Conservation (phyloP, 1,284 basidiomycete species). For the Cutaneotrichosporon mucoides region DNA sequence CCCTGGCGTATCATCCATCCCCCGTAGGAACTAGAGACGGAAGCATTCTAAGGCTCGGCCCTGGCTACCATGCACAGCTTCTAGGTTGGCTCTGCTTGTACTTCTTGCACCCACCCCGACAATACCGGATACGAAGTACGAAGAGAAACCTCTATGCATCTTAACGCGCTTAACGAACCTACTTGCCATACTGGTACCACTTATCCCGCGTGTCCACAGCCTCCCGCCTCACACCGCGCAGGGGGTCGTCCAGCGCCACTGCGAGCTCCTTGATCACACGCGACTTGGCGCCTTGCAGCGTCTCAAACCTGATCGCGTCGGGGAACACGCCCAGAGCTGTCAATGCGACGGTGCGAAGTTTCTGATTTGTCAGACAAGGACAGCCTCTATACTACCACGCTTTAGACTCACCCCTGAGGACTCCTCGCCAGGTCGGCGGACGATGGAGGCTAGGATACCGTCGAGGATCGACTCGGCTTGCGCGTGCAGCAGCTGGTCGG, state of each 20-base stretch:
- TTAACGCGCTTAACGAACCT: not conserved
- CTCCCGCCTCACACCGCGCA: conserved; percentile 70
- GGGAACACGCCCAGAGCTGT: conserved; percentile 69
- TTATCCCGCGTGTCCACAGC: conserved; percentile 73
- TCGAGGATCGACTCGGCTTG: conserved; percentile 67
- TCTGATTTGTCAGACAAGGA: conserved; percentile 6
- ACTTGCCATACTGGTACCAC: conserved; percentile 42
- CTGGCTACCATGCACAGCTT: too few relatives aligned
- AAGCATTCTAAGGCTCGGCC: too few relatives aligned
- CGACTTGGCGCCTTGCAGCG: conserved; percentile 68
- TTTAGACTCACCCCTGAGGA: conserved; percentile 31
- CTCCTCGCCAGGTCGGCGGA: conserved; percentile 22
- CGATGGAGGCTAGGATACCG: conserved; percentile 62
- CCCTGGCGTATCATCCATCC: too few relatives aligned
- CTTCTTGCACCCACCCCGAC: too few relatives aligned
- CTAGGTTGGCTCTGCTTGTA: too few relatives aligned
- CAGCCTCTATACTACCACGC: too few relatives aligned
- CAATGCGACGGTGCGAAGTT: conserved; percentile 69
- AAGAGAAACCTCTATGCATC: too few relatives aligned
- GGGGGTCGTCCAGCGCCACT: conserved; percentile 75
- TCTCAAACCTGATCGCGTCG: conserved; percentile 67
- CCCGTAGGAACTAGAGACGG: too few relatives aligned
- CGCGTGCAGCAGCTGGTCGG: conserved; percentile 57
- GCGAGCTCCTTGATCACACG: conserved; percentile 70
- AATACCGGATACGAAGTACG: too few relatives aligned